A percentile compares a stretch with the other conserved stretches of the same genome.
phyloP scores from a whole-genome alignment of 2,329 filamentous ascomycete species.

The Elsinoe australis region DNA sequence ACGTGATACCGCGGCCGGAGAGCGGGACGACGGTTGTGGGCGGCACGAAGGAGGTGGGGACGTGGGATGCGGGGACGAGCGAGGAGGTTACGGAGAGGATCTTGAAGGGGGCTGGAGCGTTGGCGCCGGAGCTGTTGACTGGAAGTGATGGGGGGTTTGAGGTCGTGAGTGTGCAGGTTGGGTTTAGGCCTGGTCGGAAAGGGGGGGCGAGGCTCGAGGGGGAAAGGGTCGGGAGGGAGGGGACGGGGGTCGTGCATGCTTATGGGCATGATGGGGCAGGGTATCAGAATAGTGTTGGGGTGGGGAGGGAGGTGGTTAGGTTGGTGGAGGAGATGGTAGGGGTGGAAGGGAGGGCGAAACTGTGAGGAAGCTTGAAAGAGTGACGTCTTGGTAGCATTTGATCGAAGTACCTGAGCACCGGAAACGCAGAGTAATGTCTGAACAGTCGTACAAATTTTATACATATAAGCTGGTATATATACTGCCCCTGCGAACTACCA shows the following conservation, averaged over 20 bases:
- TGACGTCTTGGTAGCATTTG: too few relatives aligned
- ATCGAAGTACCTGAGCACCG: too few relatives aligned
- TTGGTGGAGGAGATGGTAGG: conserved; percentile 27
- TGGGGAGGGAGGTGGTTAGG: conserved; percentile 22
- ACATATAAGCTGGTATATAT: conserved; percentile 14
- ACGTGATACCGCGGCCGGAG: conserved; percentile 38
- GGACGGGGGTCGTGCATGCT: conserved; percentile 36
- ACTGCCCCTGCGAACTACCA: not conserved
- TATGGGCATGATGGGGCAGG: conserved; percentile 44
- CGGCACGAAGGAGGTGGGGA: conserved; percentile 37
- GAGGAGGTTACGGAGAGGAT: conserved; percentile 32
- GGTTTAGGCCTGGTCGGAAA: conserved; percentile 38
- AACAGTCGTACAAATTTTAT: too few relatives aligned
- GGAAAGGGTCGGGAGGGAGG: conserved; percentile 31
- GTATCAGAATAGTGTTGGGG: conserved; percentile 27
- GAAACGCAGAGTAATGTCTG: too few relatives aligned
- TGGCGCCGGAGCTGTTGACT: conserved; percentile 33
- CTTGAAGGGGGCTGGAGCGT: conserved; percentile 29
- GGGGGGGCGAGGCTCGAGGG: conserved; percentile 39
- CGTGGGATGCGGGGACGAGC: conserved; percentile 32
- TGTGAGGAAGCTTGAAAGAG: not conserved
- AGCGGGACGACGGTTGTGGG: conserved; percentile 38
- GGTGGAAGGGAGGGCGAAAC: not conserved
- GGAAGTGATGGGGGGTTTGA: conserved; percentile 35
- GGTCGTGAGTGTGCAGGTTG: conserved; percentile 37